These are phyloP conservation scores for Chlamydomonas incerta DNA, from an alignment of 139 green algal species.

Conservation along the genomic window DNA sequence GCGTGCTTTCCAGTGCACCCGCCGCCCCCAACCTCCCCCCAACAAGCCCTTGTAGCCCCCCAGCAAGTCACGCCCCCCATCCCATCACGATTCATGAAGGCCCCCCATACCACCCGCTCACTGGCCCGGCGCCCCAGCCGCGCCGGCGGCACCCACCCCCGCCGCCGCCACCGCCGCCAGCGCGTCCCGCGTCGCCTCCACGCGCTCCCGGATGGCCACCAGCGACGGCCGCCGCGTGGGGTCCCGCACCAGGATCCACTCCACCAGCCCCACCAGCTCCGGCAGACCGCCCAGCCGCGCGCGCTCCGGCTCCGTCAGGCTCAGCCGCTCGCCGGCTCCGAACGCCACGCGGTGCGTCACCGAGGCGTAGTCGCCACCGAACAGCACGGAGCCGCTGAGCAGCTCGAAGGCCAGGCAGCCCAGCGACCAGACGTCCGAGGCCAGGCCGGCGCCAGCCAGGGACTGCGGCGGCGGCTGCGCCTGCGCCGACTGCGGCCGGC, in stretches of 20 bases:
- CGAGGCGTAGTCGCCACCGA: conserved; percentile 53
- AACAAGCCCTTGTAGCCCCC: no score
- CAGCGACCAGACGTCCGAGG: conserved; percentile 84
- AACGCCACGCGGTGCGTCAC: conserved; percentile 62
- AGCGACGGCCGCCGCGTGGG: conserved; percentile 63
- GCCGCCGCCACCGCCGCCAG: background rate
- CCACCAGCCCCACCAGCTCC: conserved; percentile 67
- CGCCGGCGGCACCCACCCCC: background rate
- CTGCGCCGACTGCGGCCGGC: background rate
- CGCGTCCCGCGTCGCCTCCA: background rate
- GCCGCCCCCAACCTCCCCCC: no score
- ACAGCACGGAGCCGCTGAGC: conserved; percentile 71
- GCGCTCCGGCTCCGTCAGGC: conserved; percentile 41
- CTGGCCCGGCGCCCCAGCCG: background rate
- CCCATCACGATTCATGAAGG: no score
- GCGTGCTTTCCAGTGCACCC: no score
- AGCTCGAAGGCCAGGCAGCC: conserved; percentile 89
- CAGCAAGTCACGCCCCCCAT: no score
- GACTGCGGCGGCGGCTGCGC: background rate
- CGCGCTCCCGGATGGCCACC: conserved; percentile 8
- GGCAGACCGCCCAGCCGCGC: conserved; percentile 12
- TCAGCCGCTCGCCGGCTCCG: conserved; percentile 25
- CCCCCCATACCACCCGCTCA: no score
- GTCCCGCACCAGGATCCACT: conserved; percentile 78
- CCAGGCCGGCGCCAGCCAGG: conserved; percentile 65